phyloP scores from a whole-genome alignment of 1,284 basidiomycete genomes.

The Cerrena zonata region DNA sequence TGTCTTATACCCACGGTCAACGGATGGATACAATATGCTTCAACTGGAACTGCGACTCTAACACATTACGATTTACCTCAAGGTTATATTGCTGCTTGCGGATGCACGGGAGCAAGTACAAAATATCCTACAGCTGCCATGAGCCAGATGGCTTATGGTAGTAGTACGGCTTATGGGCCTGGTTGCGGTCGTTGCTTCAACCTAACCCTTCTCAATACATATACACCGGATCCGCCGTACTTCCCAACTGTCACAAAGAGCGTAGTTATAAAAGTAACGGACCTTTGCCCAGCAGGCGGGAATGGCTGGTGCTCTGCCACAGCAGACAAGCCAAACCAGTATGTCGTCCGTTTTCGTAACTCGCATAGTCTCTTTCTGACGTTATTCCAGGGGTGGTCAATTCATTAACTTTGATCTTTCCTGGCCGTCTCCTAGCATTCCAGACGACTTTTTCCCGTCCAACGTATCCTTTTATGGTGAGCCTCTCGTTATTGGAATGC shows the following conservation, averaged over 20 bases:
- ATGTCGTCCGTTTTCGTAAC: conserved; percentile 22
- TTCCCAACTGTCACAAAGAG: conserved; percentile 56
- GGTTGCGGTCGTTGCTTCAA: conserved; percentile 74
- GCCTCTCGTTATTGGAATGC: conserved; percentile 12
- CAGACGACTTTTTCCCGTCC: conserved; percentile 67
- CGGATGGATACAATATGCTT: conserved; percentile 54
- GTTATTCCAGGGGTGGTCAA: conserved; percentile 46
- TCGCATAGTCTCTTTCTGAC: not conserved
- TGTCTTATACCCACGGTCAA: conserved; percentile 12
- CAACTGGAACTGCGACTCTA: conserved; percentile 26
- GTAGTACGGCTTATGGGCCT: conserved; percentile 65
- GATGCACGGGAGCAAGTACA: conserved; percentile 64
- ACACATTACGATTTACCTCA: conserved; percentile 33
- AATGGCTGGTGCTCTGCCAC: conserved; percentile 67
- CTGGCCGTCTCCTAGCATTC: conserved; percentile 66
- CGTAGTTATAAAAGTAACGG: conserved; percentile 67
- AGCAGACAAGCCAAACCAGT: conserved; percentile 54
- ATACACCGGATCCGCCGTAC: conserved; percentile 61
- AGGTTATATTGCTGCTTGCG: conserved; percentile 53
- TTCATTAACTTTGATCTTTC: conserved; percentile 74
- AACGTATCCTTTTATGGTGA: conserved; percentile 53
- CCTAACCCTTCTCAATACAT: conserved; percentile 64
- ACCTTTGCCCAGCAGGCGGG: conserved; percentile 59
- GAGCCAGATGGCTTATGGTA: conserved; percentile 71
- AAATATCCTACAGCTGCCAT: conserved; percentile 72